Percentiles rank a stretch among this genome's conserved stretches.
phyloP scores from a whole-genome alignment of 2,329 filamentous ascomycete species.

The Penicillium sp. region DNA sequence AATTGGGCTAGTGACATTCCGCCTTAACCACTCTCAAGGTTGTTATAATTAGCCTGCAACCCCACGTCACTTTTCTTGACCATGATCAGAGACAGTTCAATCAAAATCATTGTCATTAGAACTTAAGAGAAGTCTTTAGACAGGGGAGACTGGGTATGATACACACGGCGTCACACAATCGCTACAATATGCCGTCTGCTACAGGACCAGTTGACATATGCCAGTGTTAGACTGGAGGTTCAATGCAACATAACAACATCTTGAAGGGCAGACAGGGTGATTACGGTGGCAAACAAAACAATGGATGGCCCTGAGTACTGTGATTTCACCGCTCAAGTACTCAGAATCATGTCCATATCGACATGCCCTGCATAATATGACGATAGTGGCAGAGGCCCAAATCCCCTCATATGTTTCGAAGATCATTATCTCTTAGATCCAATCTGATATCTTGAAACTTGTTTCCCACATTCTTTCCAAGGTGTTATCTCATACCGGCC shows the following conservation, averaged over 20 bases:
- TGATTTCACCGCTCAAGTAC: too few species aligned
- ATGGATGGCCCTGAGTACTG: background rate
- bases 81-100: background rate
- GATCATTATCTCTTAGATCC: background rate
- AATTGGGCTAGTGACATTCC: background rate
- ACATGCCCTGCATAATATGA: background rate
- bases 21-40: background rate
- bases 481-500: background rate
- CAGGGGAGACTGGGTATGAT: background rate
- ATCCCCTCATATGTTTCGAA: too few species aligned
- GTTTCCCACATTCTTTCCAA: background rate
- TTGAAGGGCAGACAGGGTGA: background rate
- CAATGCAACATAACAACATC: background rate
- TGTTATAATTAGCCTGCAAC: background rate
- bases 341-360: background rate
- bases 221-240: background rate
- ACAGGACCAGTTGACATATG: background rate
- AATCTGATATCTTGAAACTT: background rate
- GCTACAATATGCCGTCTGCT: background rate
- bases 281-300: background rate
- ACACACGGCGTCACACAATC: background rate
- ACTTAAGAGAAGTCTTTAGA: background rate
- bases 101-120: background rate
- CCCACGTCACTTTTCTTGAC: background rate
- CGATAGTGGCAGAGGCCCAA: background rate